phyloP scores from a whole-genome alignment of 1,139 yeast species.

The Suzukiozyma palmioleophila region DNA sequence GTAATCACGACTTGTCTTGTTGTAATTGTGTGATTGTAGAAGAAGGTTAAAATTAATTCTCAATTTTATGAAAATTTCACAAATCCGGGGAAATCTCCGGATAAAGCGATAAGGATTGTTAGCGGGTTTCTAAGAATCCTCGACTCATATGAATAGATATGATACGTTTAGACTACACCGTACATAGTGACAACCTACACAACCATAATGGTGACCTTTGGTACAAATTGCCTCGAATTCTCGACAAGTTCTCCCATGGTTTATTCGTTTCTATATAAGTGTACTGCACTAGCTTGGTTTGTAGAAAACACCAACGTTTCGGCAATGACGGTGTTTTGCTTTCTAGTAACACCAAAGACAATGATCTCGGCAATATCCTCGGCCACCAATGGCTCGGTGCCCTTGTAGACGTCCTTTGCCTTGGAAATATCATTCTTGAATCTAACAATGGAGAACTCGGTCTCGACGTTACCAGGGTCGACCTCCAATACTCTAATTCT shows the following conservation, averaged over 20 bases:
- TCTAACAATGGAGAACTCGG: conserved; percentile 77
- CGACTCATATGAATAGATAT: too few species aligned
- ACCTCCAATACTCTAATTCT: conserved; percentile 75
- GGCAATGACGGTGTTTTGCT: conserved; percentile 72
- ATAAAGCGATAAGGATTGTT: too few species aligned
- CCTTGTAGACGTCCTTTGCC: conserved; percentile 71
- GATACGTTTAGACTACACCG: too few species aligned
- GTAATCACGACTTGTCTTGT: too few species aligned
- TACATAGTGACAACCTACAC: too few species aligned
- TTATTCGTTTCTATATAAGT: conserved; percentile 28
- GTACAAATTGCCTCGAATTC: too few species aligned
- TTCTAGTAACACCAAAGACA: conserved; percentile 67
- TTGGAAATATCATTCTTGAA: conserved; percentile 64
- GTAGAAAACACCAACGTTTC: conserved; percentile 73
- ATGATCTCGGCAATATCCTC: conserved; percentile 81
- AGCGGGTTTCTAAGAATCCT: too few species aligned
- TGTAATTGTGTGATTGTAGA: too few species aligned
- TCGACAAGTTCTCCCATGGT: neutral
- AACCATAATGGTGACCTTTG: too few species aligned
- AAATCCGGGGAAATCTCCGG: neutral
- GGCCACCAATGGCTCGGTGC: conserved; percentile 69
- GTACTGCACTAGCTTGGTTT: conserved; percentile 73
- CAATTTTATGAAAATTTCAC: too few species aligned
- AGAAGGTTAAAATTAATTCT: too few species aligned
- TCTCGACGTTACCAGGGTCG: conserved; percentile 86